Evolutionary conservation across 495 filamentous ascomycete species (phyloP), one percentile per base, ranked within the genome.

Genomic region (Lasiosphaeria miniovina): DNA sequence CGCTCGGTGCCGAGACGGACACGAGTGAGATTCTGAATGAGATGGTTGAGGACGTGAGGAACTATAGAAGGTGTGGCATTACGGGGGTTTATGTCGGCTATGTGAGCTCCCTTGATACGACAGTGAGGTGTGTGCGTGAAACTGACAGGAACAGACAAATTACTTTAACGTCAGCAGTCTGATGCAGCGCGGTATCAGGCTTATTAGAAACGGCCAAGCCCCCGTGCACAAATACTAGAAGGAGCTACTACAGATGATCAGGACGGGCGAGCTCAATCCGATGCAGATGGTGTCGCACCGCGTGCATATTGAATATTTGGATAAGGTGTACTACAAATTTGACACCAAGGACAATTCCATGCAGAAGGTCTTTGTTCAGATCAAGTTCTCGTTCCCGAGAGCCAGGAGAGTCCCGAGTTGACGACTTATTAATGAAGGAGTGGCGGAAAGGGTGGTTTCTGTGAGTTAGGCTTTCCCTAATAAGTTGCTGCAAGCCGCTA

Each of bases 1-100:
- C 82, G 55, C 53, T 93, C 0, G 90, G 90, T 0, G 69, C 88
- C 50, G 92, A 96, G 72, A 96, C 90, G 3, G 92, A 96, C 70
- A 90, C 88, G 4, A 88, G 85, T 49, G 92, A 96, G 74, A 86
- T 94, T 50, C 46, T 96, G 58, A 96, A 96, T 65, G 90, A 96
- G 75, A 90, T 91, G 85, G 83, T 96, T 45, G 86, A 85, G 43
- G 80, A 86, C 11, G 89, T 93, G 9, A 78, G 86, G 45, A 88
- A 85, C 53, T 95, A 85, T 68, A 90, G 93, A 12, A 79, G 87
- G 0, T 83, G 84, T 55, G 89, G 90, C 15, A 77, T 96, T 54
- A 96, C 90, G 0, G 91, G 89, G 40, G 84, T 93, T 52, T 93
- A 93, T 70, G 88, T 88, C 48, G 90, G 89, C 54, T 93, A 85